phyloP scores from a whole-genome alignment of 495 filamentous ascomycete genomes.

The Trichoderma reesei region DNA sequence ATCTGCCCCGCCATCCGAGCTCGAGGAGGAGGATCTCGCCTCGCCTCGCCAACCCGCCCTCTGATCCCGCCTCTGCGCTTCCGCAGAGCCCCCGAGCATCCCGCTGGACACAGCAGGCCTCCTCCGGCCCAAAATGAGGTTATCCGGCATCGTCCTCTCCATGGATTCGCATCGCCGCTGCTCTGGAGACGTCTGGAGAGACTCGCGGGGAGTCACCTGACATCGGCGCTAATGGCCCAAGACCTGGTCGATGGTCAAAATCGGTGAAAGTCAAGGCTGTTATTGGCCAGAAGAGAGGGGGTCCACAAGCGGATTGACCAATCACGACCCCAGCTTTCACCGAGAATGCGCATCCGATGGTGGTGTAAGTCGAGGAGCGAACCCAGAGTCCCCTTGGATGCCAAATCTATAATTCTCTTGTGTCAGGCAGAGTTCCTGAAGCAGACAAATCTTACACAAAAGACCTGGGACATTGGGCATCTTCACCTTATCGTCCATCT shows the following conservation, averaged over 20 bases:
- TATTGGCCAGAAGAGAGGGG: slow-evolving; percentile 8
- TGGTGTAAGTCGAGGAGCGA: slow-evolving; percentile 5
- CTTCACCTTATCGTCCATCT: slow-evolving; percentile 10
- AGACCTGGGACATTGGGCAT: slow-evolving; percentile 9
- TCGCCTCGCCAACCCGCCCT: not conserved
- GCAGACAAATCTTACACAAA: slow-evolving; percentile 11
- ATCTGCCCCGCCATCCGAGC: not conserved
- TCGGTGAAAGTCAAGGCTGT: slow-evolving; percentile 1
- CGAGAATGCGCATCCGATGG: slow-evolving; percentile 10
- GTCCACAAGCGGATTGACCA: slow-evolving; percentile 1
- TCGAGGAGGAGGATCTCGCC: not conserved
- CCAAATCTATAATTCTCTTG: slow-evolving; percentile 13
- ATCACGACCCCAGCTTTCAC: slow-evolving; percentile 1
- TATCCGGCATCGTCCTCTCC: not conserved
- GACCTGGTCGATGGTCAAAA: slow-evolving; percentile 5
- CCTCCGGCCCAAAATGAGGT: not conserved
- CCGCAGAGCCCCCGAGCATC: not conserved
- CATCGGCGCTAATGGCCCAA: not conserved
- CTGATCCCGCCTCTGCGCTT: not conserved
- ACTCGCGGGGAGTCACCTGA: slow-evolving; percentile 8
- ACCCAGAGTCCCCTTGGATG: slow-evolving; percentile 6
- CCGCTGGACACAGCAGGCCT: not conserved
- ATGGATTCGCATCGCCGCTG: not conserved
- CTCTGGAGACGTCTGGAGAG: slow-evolving; percentile 5
- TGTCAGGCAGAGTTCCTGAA: slow-evolving; percentile 9